These are phyloP conservation scores for Penicillium paneum DNA, from an alignment of 2,329 filamentous ascomycete genomes.

Conservation along the genomic window DNA sequence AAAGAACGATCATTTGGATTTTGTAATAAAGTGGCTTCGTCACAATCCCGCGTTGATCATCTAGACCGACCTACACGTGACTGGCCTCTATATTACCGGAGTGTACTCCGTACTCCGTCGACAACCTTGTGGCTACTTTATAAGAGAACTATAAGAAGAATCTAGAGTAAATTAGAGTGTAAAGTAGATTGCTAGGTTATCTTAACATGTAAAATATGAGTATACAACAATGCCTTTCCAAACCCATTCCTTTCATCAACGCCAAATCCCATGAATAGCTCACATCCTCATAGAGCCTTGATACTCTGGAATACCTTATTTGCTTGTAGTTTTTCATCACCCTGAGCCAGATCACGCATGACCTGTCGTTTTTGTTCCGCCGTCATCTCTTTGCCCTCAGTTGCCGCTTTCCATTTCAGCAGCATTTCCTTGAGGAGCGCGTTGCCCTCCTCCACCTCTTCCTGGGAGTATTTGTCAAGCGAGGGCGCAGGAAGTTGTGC, in stretches of 20 bases:
- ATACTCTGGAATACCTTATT: constrained; percentile 55
- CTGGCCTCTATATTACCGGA: not conserved
- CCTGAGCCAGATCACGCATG: constrained; percentile 75
- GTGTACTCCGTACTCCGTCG: not conserved
- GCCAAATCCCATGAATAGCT: constrained; percentile 11
- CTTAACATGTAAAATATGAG: not conserved
- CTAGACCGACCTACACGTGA: constrained; percentile 22
- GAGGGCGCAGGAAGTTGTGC: constrained; percentile 38
- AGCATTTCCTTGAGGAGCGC: constrained; percentile 79
- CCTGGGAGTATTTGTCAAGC: constrained; percentile 61
- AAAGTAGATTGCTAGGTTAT: not conserved
- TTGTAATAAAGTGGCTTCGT: constrained; percentile 3
- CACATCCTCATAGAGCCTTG: constrained; percentile 40
- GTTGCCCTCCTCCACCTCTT: constrained; percentile 87
- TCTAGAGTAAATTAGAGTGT: not conserved
- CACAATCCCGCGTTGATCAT: constrained; percentile 15
- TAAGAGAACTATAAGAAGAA: not conserved
- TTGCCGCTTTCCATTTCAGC: constrained; percentile 74
- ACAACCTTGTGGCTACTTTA: not conserved
- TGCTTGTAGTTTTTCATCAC: constrained; percentile 61
- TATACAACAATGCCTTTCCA: constrained; percentile 9
- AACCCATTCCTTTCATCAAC: constrained; percentile 8
- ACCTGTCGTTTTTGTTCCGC: constrained; percentile 73
- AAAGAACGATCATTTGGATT: not conserved
- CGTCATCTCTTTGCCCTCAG: constrained; percentile 59